Conservation (phyloP, 441 rosid species). For the Croton setiger region DNA sequence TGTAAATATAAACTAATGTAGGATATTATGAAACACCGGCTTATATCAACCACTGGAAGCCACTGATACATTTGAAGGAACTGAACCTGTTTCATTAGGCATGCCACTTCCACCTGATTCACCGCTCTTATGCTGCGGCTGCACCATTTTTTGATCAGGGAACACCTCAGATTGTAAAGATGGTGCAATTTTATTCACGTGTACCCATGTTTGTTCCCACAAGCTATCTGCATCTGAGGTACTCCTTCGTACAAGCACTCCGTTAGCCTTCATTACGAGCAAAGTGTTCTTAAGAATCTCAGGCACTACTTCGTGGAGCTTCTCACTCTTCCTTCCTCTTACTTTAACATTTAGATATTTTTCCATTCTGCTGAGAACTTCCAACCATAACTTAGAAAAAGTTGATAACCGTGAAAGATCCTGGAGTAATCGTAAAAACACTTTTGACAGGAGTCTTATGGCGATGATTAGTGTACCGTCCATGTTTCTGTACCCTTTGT, state of each 20-base stretch:
- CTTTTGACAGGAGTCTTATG: conserved; percentile 62
- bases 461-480: conserved; percentile 78
- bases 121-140: conserved; percentile 26
- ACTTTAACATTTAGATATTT: conserved; percentile 79
- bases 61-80: conserved; percentile 22
- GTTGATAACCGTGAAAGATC: conserved; percentile 65
- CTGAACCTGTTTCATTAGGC: conserved; percentile 26
- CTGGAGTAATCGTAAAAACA: conserved; percentile 62
- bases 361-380: conserved; percentile 82
- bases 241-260: conserved; percentile 66
- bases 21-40: no score
- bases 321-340: conserved; percentile 73
- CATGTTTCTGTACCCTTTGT: conserved; percentile 82
- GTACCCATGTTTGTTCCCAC: conserved; percentile 89
- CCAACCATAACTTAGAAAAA: conserved; percentile 89
- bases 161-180: conserved; percentile 72
- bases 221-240: conserved; percentile 81
- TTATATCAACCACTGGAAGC: no score
- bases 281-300: conserved; percentile 80
- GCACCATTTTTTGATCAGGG: conserved; percentile 55
- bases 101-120: conserved; percentile 17
- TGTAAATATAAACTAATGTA: no score
- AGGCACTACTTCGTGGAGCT: conserved; percentile 67
- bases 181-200: conserved; percentile 71
- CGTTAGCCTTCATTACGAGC: conserved; percentile 72